Base-by-base conservation (phyloP, 2,329 filamentous ascomycete species). In the Ilyonectria destructans region DNA sequence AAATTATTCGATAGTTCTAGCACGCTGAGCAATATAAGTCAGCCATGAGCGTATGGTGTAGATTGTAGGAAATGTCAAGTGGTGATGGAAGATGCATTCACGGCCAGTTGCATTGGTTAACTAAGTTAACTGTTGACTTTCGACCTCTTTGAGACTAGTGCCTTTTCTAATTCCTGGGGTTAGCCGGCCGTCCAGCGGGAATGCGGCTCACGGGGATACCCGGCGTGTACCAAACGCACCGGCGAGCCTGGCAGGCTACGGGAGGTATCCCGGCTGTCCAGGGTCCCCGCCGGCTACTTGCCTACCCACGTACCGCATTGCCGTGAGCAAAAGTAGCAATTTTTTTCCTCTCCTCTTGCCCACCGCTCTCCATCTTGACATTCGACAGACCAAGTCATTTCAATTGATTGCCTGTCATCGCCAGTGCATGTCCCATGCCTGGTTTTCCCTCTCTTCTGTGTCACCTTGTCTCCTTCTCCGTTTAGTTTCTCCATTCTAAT, bases 61-160 rank as follows among this genome's bases (percentile, higher is more conserved):
- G 19, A 7, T 31, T 29, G n/a, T 19, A 43, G 6, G 26, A 40
- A n/a, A 43, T 52, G n/a, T 31, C 10, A 21, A 58, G 31, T 33
- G 13, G 26, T 19, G 23, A 49, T 46, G 64, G 45, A 61, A 64
- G 33, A 48, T 61, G 62, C 51, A 23, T 46, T 46, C 21, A 13
- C n/a, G 29, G 19, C 31, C 2, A 37, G 19, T 10, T 33, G 26
- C 4, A 26, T 26, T 26, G 26, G 6, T 26, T 26, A 5, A 26
- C 26, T 26, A 48, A 61, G 62, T 58, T 29, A 45, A 31, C 29
- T 79, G 72, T 80, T 80, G 79, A 80, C 77, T 76, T 79, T 74
- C 60, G 68, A 73, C 78, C 71, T 13, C n/a, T 74, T 71, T 68
- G 26, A 72, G 76, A 54, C 64, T 80, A 80, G 78, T 54, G 58